Evolutionary conservation across 179 eudicot species (phyloP), one percentile per base, ranked within the genome.

Genomic region (Beta macrorhiza): DNA sequence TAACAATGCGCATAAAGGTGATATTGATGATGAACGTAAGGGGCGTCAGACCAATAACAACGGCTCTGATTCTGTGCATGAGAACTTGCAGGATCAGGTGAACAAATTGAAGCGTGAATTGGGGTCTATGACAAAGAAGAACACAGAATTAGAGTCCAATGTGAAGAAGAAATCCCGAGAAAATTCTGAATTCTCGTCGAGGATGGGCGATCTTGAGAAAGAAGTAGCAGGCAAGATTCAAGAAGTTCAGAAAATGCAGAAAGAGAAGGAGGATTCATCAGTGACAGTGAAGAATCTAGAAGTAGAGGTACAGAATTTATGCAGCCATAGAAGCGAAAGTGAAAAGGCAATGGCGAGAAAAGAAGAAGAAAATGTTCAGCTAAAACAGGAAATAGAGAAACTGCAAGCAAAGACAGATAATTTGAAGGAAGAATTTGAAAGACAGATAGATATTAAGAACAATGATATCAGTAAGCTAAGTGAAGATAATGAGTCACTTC

Each of bases 51-150:
- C 59, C 25, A 63, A 72, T n/a, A 51, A 55, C 10, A 65, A n/a
- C 7, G 76, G 63, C 13, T 47, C 29, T 45, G 58, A 49, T 49
- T 7, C 58, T 15, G 52, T 78, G 75, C 83, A 83, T 62, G 81
- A 84, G 64, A 81, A 84, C 62, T 72, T 84, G 52, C 37, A 51
- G 7, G 81, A 80, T 77, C 86, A 84, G 62, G 81, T 84, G n/a
- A 84, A 84, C 81, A 77, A 77, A 81, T 65, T 88, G 87, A 81
- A 86, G 78, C 75, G 69, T 3, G 92, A 86, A 29, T 22, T 85
- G 72, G 82, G 80, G 74, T 49, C 52, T 12, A 42, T 85, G 78
- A 79, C 84, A 14, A 78, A 69, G 71, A 78, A 82, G 79, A 82
- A 84, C 37, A 42, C 45, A 3, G 88, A 89, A 37, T 52, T 86